A percentile compares a stretch with the other conserved stretches of the same genome.
These are phyloP conservation scores for Candida caryicola DNA, from an alignment of 805 yeast genomes.

Conservation along the genomic window DNA sequence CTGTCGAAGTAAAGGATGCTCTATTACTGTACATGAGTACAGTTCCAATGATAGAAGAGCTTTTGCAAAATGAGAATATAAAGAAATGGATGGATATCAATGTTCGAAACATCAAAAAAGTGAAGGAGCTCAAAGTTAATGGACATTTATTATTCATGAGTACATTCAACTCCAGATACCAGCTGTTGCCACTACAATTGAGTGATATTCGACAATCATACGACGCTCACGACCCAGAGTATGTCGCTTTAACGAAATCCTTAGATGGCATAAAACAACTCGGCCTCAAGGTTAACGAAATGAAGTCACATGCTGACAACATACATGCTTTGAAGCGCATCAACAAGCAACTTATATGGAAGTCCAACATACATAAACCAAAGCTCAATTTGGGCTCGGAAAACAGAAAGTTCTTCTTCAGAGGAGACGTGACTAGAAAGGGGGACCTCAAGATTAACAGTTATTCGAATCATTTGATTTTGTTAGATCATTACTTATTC, in stretches of 20 bases:
- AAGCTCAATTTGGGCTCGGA: slow-evolving; percentile 33
- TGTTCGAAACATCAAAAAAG: slow-evolving; percentile 48
- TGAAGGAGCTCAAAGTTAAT: slow-evolving; percentile 41
- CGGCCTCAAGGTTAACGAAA: slow-evolving; percentile 58
- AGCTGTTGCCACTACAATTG: slow-evolving; percentile 60
- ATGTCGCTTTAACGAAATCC: slow-evolving; percentile 48
- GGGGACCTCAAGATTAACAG: slow-evolving; percentile 66
- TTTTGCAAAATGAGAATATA: slow-evolving; percentile 50
- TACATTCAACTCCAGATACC: slow-evolving; percentile 44
- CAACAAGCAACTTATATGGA: slow-evolving; percentile 54
- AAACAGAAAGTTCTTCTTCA: slow-evolving; percentile 52
- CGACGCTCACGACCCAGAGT: slow-evolving; percentile 49
- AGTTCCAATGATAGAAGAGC: slow-evolving; percentile 58
- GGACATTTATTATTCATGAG: slow-evolving; percentile 39
- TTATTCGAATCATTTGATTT: slow-evolving; percentile 47
- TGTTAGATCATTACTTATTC: slow-evolving; percentile 69
- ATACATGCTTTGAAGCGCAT: slow-evolving; percentile 52
- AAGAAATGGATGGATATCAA: slow-evolving; percentile 58
- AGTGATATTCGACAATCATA: slow-evolving; percentile 50
- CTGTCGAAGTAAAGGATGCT: slow-evolving; percentile 50
- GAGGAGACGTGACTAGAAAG: slow-evolving; percentile 59
- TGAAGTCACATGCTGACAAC: slow-evolving; percentile 60
- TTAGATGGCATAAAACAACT: slow-evolving; percentile 52
- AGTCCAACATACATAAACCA: slow-evolving; percentile 39
- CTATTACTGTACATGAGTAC: slow-evolving; percentile 59